These are phyloP conservation scores for Lactuca sativa DNA, from an alignment of 129 eudicot species.

Conservation along the genomic window DNA sequence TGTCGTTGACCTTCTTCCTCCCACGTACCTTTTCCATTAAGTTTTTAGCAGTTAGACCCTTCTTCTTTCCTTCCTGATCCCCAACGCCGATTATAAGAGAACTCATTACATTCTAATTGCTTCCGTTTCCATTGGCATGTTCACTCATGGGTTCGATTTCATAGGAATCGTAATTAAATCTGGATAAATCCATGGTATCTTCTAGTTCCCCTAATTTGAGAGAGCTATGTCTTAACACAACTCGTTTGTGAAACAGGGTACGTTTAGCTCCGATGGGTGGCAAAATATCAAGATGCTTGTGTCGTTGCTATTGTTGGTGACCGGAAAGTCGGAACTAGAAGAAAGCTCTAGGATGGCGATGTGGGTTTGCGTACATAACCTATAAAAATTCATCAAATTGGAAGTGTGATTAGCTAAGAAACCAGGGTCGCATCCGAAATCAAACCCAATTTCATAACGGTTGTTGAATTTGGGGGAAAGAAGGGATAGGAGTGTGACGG, in stretches of 20 bases:
- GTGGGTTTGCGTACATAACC: slow-evolving; percentile 10
- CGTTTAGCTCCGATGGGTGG: slow-evolving; percentile 54
- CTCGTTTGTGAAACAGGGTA: slow-evolving; percentile 66
- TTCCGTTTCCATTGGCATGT: slow-evolving; percentile 23
- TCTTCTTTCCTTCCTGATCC: slow-evolving; percentile 66
- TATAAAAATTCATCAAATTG: slow-evolving; percentile 36
- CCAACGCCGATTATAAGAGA: slow-evolving; percentile 18
- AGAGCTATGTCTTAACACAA: slow-evolving; percentile 40
- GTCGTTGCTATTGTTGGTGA: slow-evolving; percentile 19
- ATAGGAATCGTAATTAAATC: slow-evolving; percentile 67
- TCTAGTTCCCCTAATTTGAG: slow-evolving; percentile 31
- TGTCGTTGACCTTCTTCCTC: slow-evolving; percentile 74
- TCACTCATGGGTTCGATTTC: slow-evolving; percentile 38
- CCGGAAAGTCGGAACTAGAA: slow-evolving; percentile 33
- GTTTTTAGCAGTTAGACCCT: slow-evolving; percentile 71
- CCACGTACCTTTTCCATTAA: slow-evolving; percentile 76
- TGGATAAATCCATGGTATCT: slow-evolving; percentile 40
- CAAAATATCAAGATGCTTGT: slow-evolving; percentile 32
- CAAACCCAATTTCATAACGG: slow-evolving; percentile 35
- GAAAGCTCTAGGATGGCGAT: slow-evolving; percentile 25
- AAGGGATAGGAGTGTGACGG: slow-evolving; percentile 41
- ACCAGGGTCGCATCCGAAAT: slow-evolving; percentile 39
- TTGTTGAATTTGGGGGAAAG: slow-evolving; percentile 29
- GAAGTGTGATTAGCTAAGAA: slow-evolving; percentile 35
- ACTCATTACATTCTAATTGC: slow-evolving; percentile 33